A percentile compares a stretch with the other conserved stretches of the same genome.
These are phyloP conservation scores for Rhizopogon vulgaris DNA, from an alignment of 768 basidiomycete genomes.

Conservation along the genomic window DNA sequence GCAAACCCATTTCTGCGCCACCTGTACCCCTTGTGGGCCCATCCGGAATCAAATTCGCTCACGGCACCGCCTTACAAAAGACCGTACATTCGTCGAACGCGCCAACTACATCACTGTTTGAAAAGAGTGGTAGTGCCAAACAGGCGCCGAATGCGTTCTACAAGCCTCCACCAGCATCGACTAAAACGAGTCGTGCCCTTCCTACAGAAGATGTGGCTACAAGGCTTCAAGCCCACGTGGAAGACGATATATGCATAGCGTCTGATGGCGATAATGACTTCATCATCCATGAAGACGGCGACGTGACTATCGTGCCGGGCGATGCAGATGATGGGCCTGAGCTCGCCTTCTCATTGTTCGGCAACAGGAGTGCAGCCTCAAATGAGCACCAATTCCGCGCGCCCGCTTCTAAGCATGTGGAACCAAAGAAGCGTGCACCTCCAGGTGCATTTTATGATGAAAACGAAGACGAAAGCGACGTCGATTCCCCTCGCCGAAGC, in stretches of 20 bases:
- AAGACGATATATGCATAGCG: slow-evolving; percentile 10
- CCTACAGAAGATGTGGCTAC: slow-evolving; percentile 4
- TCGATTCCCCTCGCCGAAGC: slow-evolving; percentile 8
- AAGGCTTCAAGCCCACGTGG: slow-evolving; percentile 1
- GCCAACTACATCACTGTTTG: slow-evolving; percentile 29
- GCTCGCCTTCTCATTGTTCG: slow-evolving; percentile 27
- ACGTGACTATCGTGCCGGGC: not conserved
- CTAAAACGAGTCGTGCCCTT: slow-evolving; percentile 11
- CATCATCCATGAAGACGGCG: slow-evolving; percentile 1
- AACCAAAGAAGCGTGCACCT: slow-evolving; percentile 26
- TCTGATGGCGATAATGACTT: slow-evolving; percentile 6
- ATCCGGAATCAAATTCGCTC: slow-evolving; percentile 5
- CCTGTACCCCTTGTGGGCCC: slow-evolving; percentile 9
- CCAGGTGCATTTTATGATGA: slow-evolving; percentile 46
- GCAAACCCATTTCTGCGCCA: slow-evolving; percentile 1
- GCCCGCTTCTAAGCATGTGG: slow-evolving; percentile 7
- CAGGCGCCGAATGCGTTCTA: slow-evolving; percentile 63
- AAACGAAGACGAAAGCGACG: slow-evolving; percentile 24
- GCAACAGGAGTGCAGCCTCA: slow-evolving; percentile 6
- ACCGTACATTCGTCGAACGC: not conserved
- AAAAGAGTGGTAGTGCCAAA: slow-evolving; percentile 42
- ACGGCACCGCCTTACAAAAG: slow-evolving; percentile 1
- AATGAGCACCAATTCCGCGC: slow-evolving; percentile 9
- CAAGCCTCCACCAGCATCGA: slow-evolving; percentile 35
- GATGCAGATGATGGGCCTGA: slow-evolving; percentile 8